Conservation (phyloP, 139 green algal species). For the Volvox reticuliferus region DNA sequence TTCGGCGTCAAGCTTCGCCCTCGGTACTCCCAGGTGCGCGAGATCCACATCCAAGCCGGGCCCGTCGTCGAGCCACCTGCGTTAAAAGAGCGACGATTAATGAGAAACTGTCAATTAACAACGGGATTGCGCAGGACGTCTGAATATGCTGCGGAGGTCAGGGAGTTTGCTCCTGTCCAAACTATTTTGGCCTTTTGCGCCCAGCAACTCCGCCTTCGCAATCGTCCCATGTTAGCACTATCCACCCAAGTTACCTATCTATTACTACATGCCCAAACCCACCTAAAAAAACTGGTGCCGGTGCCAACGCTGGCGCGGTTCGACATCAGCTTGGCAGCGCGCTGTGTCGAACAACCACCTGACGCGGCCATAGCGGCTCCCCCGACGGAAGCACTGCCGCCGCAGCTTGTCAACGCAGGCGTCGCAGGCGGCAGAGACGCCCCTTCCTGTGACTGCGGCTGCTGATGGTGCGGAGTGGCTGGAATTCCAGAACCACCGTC, state of each 20-base stretch:
- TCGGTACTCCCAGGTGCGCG: slow-evolving; percentile 46
- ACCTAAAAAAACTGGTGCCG: slow-evolving; percentile 43
- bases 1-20: slow-evolving; percentile 67
- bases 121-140: too few species aligned
- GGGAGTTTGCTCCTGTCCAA: too few species aligned
- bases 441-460: too few species aligned
- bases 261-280: background rate
- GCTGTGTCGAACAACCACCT: background rate
- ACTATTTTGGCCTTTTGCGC: too few species aligned
- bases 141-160: too few species aligned
- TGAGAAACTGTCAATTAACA: too few species aligned
- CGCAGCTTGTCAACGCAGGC: background rate
- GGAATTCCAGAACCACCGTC: background rate
- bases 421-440: background rate
- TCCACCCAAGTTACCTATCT: too few species aligned
- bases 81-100: background rate
- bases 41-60: slow-evolving; percentile 64
- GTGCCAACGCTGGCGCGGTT: slow-evolving; percentile 26
- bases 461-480: background rate
- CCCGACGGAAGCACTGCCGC: background rate
- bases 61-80: slow-evolving; percentile 64
- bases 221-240: too few species aligned
- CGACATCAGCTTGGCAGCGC: slow-evolving; percentile 30
- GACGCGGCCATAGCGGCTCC: background rate
- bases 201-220: too few species aligned